Base-by-base conservation (phyloP, 192 early-diverging fungal species). In the Dissophora ornata region DNA sequence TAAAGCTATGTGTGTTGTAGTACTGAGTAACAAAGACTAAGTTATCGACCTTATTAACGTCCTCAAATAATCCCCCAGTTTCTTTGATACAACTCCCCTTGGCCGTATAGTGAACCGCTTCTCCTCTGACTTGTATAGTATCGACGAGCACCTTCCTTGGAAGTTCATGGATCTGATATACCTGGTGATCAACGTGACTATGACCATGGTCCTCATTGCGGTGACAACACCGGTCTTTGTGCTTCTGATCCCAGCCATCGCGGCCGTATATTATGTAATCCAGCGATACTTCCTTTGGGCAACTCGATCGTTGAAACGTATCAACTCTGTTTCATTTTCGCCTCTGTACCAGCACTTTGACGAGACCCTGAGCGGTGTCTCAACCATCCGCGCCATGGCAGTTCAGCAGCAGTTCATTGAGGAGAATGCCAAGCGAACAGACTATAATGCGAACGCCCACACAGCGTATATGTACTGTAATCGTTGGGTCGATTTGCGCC, bases 401-500 rank as follows among this genome's bases (percentile, higher is more conserved):
- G 32, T 75, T 13, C 71, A 75, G 42, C 22, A 40, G 1, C 71
- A 61, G 16, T 75, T 66, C 36, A 56, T 67, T 18, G 34, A 59
- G 16, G 63, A 75, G 48, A 75, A 57, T 28, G 57, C 63, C 12
- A 77, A 52, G 25, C 53, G 41, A 15, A 84, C 95, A 10, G 87
- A 92, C 56, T 87, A 92, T 6, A 90, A 92, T 7, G 49, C 50
- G 11, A 75, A 75, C 22, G 62, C 71, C 18, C 61, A 47, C 16
- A 36, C 42, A 0, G 55, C 55, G 2, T 67, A 61, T 11, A 53
- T 48, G 50, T 56, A 74, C n/a, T 77, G 82, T 19, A 93, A 92
- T 81, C 81, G 94, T 18, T 96, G 93, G 94, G 86, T 96, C 30
- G 89, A 86, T 40, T 64, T 90, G 21, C 85, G 95, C 13, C 90